Base-by-base conservation (phyloP, 2,329 filamentous ascomycete genomes). In the Rhinocladiella mackenziei region DNA sequence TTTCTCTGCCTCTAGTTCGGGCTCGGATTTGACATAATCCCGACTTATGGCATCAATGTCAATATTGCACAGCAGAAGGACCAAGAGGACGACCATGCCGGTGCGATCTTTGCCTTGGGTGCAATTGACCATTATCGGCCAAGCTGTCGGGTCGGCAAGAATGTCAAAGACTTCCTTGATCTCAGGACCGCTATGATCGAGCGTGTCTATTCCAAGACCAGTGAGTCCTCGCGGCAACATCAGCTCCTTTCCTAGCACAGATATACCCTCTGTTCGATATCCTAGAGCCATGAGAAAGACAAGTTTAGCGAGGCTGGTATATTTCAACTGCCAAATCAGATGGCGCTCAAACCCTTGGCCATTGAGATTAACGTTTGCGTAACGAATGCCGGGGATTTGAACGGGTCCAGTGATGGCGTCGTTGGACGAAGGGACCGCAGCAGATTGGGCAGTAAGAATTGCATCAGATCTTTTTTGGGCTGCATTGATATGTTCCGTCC, bases 101-200 rank as follows among this genome's bases (percentile, higher is more conserved):
- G 80, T 89, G 2, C 89, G 77, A 60, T 94, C 89, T 62, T 94
- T 95, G 45, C 89, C 89, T 58, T 94, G 87, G 1, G 88, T 92
- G 64, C 89, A 95, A 64, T 94, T 87, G 2, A 92, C 68, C 5
- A 94, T 61, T 1, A 81, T 64, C 0, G 88, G 87, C 51, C 81
- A 79, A 11, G 71, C 72, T 0, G 62, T 55, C 2, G 69, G 61
- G 1, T 72, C 61, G 7, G 72, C 65, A 45, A 95, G 79, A 1
- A 78, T 64, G 25, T 81, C 74, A 51, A 96, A 87, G 0, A 87
- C 81, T 17, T 77, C 65, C 4, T 76, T 75, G 46, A 97, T 88
- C 31, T 75, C 74, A 1, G 66, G 62, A 0, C 75, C 77, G 39
- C 82, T 87, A 42, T 80, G 73, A 54, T 85, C 79, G 3, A 94